Evolutionary conservation across 331 rosid species (phyloP), one percentile per base, ranked within the genome.

Genomic region (Dryas integrifolia): DNA sequence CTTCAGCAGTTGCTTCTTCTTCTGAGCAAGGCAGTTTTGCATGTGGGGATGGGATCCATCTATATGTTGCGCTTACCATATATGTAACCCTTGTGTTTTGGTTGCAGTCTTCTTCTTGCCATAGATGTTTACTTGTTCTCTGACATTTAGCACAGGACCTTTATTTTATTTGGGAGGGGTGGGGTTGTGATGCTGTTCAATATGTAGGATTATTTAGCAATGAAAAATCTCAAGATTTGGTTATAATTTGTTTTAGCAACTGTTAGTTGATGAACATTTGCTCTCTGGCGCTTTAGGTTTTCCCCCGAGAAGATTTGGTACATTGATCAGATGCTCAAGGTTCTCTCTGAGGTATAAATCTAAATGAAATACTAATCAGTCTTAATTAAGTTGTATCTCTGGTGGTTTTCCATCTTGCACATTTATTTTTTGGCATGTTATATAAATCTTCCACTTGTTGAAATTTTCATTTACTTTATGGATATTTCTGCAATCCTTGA

Each of bases 301-400:
- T 88, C 99, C 82, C 93, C 88, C 0, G 96, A 92, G 89, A 95
- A 92, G 90, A 89, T 95, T 69, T 95, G 99, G 99, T 95, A 95
- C 85, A 85, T 95, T 62, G 96, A 95, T 82, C 96, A 88, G 90
- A 95, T 95, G 99, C 96, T 95, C 44, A 92, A 88, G 88, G 99
- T 95, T 92, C 92, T 95, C 75, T 84, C 90, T 58, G 98, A 95
- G 99, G 99, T 95, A 95, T 84, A 87, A 83, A 82, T 79, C 74
- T 72, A 57, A 64, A 78, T 76, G 67, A 79, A 64, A 41, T 39
- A 15, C 57, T 43, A 38, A 30, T 77, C 53, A 24, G 45, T 73
- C 40, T 47, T 40, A 44, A 7, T 62, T 16, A 49, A 65, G 66
- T 50, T 65, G 55, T 30, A 16, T 46, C 65, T 52, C 56, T 8